Base-by-base conservation (phyloP, 169 alveolate genomes). In the Theileria sp. region DNA sequence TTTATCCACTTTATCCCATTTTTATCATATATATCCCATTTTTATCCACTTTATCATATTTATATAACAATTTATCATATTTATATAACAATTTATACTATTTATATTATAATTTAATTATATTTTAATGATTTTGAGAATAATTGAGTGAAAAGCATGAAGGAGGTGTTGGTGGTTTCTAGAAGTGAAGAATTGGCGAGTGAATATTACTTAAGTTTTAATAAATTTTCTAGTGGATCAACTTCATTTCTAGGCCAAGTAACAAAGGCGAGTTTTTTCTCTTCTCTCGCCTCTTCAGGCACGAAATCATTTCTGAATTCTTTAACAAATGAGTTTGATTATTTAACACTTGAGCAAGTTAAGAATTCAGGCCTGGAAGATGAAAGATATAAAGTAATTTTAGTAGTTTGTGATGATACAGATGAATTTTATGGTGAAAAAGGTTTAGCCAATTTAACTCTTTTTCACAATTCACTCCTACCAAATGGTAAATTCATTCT, bases 401-500 rank as follows among this genome's bases (percentile, higher is more conserved):
- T 82, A 38, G 54, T 68, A 15, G 86, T 69, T n/a, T 56, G 72
- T 19, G 86, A 51, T 13, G n/a, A 64, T 38, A 32, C 19, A 0
- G 68, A 54, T 65, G 66, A 79, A 54, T 62, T 44, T 44, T 25
- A 44, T 12, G 88, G 88, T 5, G 84, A 71, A 23, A 81, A 66
- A 19, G 88, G 54, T 60, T 58, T 78, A 28, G 32, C 34, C n/a
- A 54, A 66, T 0, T 70, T 82, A 32, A 81, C 75, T 34, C 49
- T 72, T 72, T 64, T 38, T 25, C 86, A 82, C 58, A 78, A 82
- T 61, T 26, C 64, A 28, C 60, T 82, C 17, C 38, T 38, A 25
- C 70, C 81, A 25, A 54, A 82, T 58, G 88, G 88, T 58, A 75
- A 73, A 15, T 66, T 82, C 67, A 28, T 12, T 58, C 6, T 82